These are phyloP conservation scores for Pseudozyma thailandica DNA, from an alignment of 1,284 basidiomycete genomes.

Conservation along the genomic window DNA sequence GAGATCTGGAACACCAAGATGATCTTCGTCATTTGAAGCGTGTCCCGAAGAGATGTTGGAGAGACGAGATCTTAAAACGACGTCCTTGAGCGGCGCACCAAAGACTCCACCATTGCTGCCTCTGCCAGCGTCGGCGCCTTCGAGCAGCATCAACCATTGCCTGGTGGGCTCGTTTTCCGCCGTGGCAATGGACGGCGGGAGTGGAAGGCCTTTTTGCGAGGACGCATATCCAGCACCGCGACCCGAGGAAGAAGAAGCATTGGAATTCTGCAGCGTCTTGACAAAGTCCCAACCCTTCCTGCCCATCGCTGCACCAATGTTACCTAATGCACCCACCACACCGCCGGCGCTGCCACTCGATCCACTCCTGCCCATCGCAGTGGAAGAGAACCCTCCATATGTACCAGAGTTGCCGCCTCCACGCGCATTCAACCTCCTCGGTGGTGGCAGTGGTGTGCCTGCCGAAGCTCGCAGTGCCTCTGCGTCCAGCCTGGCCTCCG, in stretches of 20 bases:
- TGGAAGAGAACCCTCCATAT: not conserved
- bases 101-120: constrained; percentile 31
- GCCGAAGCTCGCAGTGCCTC: constrained; percentile 35
- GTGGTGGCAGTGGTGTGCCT: constrained; percentile 41
- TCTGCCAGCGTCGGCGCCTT: constrained; percentile 5
- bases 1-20: constrained; percentile 43
- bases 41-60: constrained; percentile 3
- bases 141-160: constrained; percentile 36
- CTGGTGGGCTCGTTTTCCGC: constrained; percentile 51
- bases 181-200: not conserved
- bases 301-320: constrained; percentile 54
- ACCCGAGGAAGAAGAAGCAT: constrained; percentile 1
- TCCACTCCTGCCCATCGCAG: constrained; percentile 15
- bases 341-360: constrained; percentile 25
- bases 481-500: constrained; percentile 26
- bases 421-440: constrained; percentile 19
- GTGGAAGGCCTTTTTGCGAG: constrained; percentile 4
- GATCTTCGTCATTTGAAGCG: constrained; percentile 5
- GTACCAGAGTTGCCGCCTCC: not conserved
- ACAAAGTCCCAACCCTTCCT: constrained; percentile 57
- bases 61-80: constrained; percentile 51
- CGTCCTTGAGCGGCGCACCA: constrained; percentile 56
- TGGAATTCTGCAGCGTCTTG: constrained; percentile 36
- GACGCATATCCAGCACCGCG: constrained; percentile 1
- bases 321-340: constrained; percentile 41